Percentiles rank a stretch among this genome's conserved stretches.
phyloP scores from a whole-genome alignment of 1,139 yeast genomes.

The Petasospora fabianii region DNA sequence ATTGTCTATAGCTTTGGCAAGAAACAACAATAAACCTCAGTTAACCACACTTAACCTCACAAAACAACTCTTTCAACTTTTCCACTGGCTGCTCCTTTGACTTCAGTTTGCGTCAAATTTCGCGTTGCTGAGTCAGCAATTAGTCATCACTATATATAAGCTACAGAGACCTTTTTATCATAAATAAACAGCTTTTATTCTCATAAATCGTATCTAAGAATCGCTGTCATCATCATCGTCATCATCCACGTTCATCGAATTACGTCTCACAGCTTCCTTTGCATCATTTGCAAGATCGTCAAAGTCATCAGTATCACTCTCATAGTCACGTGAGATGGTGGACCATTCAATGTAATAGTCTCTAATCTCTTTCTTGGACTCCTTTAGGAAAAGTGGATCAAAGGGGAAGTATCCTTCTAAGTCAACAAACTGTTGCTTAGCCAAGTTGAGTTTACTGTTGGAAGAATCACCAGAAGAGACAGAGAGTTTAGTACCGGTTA shows the following conservation, averaged over 20 bases:
- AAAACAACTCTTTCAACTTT: no score
- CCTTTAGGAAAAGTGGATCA: slow-evolving; percentile 80
- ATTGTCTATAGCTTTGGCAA: no score
- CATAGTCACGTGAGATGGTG: slow-evolving; percentile 51
- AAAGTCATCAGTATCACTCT: slow-evolving; percentile 42
- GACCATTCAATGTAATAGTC: slow-evolving; percentile 81
- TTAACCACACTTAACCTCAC: no score
- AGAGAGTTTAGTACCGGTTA: slow-evolving; percentile 28
- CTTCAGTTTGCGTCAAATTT: no score
- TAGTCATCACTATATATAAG: no score
- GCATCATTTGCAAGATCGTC: slow-evolving; percentile 34
- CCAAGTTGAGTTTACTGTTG: slow-evolving; percentile 37
- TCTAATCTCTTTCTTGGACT: slow-evolving; percentile 50
- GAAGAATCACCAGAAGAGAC: slow-evolving; percentile 9
- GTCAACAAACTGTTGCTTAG: slow-evolving; percentile 79
- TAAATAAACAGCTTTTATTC: no score
- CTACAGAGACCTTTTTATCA: not conserved
- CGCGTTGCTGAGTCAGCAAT: no score
- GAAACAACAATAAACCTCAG: no score
- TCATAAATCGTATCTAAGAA: not conserved
- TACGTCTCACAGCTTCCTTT: slow-evolving; percentile 33
- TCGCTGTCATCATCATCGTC: not conserved
- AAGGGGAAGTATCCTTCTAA: slow-evolving; percentile 93
- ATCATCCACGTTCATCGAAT: slow-evolving; percentile 19
- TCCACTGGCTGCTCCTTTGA: no score